Percentiles rank a stretch among this genome's conserved stretches.
Conservation (phyloP, 164 flowering plant species). For the Magnolia kwangsiensis region DNA sequence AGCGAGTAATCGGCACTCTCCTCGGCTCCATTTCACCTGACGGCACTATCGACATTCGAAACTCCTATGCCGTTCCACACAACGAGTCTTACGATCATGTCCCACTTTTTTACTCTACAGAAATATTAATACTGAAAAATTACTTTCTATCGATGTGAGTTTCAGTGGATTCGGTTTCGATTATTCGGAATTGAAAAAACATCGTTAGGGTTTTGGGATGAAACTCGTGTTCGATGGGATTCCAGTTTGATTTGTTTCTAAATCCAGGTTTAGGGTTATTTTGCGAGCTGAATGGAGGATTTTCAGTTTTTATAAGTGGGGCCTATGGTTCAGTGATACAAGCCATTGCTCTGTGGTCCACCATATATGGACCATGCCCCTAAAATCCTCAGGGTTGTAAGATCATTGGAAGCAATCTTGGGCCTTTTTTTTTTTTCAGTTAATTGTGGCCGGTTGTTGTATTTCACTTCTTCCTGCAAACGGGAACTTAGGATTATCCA, state of each 20-base stretch:
- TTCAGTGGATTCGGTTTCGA: background rate
- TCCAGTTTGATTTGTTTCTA: too few relatives aligned
- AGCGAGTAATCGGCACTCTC: conserved; percentile 91
- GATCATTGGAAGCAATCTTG: background rate
- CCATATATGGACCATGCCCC: background rate
- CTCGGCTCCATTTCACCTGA: conserved; percentile 86
- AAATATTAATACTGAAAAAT: background rate
- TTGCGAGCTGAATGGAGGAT: background rate
- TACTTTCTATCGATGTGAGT: background rate
- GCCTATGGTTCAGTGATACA: background rate
- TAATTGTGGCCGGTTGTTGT: background rate
- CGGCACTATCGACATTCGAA: conserved; percentile 86
- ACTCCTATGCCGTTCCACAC: conserved; percentile 94
- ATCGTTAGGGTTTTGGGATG: background rate
- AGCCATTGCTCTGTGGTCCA: background rate
- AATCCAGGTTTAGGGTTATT: background rate
- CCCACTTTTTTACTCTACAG: background rate
- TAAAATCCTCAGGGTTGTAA: background rate
- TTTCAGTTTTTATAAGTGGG: background rate
- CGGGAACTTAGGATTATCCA: too few relatives aligned
- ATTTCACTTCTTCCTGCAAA: background rate
- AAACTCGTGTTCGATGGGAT: too few relatives aligned
- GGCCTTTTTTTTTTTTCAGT: background rate
- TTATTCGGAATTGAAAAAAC: background rate
- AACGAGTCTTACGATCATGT: conserved; percentile 88